Base-by-base conservation (phyloP, 2,329 filamentous ascomycete genomes). In the Davidsoniella eucalypti region DNA sequence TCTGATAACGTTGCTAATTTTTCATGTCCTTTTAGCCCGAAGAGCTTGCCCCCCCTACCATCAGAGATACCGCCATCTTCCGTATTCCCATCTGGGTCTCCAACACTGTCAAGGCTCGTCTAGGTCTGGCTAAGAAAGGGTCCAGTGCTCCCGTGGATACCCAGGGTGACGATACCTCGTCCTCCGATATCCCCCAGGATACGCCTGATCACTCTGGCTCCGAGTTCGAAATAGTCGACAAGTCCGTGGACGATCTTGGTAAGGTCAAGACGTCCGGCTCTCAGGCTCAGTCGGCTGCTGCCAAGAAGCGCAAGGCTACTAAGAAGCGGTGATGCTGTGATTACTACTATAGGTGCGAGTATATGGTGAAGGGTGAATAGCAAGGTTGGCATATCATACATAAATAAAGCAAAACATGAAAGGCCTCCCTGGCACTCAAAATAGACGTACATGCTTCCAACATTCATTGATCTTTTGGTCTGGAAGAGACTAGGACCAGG, bases 21-120 rank as follows among this genome's bases (percentile, higher is more conserved):
- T n/a, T 33, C 25, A 4, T 46, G 36, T 33, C 16, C 25, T 25
- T 25, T 36, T 55, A 90, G 84, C 78, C 78, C 60, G 76, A 87
- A 53, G 87, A 95, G 63, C 80, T 98, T 54, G 71, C 75, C 42
- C 69, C 73, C 56, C 92, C 92, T 1, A 84, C 81, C 2, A 67
- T 95, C 63, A 75, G 67, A 55, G 84, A 96, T 61, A 98, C 92
- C 0, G 80, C 87, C 54, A 73, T 96, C 42, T 76, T 84, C 64
- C 82, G 82, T 49, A 68, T 94, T 4, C 92, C 92, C 1, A 61
- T 80, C 50, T 93, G 81, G 76, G 61, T 77, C 67, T 70, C 65
- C 49, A 67, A 69, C 52, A 73, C 72, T 4, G 55, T 73, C 40
- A 73, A 75, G 50, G 72, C 73, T 40, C 60, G 75, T 50, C 56